phyloP scores from a whole-genome alignment of 176 grass and related monocot species.

The Oryza longistaminata region DNA sequence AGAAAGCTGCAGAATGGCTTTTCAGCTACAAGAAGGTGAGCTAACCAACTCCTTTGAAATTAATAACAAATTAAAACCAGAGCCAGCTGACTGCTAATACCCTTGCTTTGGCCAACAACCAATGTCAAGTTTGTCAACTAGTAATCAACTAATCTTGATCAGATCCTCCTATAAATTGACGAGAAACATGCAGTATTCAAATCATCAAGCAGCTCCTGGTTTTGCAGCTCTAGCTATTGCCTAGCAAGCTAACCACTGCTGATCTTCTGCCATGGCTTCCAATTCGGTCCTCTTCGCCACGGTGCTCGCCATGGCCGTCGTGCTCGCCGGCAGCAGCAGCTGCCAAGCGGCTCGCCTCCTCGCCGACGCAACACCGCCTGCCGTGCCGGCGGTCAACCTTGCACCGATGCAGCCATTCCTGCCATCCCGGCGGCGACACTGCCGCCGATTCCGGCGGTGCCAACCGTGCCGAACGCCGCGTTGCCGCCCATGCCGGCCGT shows the following conservation, averaged over 20 bases:
- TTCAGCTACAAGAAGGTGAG: neutral
- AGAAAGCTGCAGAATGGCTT: neutral
- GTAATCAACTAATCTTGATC: neutral
- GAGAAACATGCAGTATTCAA: neutral
- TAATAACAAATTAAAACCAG: neutral
- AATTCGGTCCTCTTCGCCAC: neutral
- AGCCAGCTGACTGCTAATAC: neutral
- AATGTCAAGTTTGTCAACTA: neutral
- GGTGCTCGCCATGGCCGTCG: slow-evolving; percentile 9
- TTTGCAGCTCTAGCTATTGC: neutral
- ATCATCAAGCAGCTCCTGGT: neutral
- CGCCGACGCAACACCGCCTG: slow-evolving; percentile 1
- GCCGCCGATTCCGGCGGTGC: slow-evolving; percentile 22
- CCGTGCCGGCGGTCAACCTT: neutral
- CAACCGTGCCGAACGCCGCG: neutral
- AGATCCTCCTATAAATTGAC: slow-evolving; percentile 23
- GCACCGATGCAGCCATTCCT: neutral
- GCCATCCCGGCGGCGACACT: neutral
- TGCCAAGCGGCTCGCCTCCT: slow-evolving; percentile 23
- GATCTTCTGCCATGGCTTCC: slow-evolving; percentile 7
- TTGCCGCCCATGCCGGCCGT: neutral
- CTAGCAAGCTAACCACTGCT: neutral
- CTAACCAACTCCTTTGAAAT: neutral
- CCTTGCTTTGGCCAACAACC: slow-evolving; percentile 23
- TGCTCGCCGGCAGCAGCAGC: neutral